Evolutionary conservation across 2,329 filamentous ascomycete species (phyloP).

Genomic region (Clarireedia paspali): DNA sequence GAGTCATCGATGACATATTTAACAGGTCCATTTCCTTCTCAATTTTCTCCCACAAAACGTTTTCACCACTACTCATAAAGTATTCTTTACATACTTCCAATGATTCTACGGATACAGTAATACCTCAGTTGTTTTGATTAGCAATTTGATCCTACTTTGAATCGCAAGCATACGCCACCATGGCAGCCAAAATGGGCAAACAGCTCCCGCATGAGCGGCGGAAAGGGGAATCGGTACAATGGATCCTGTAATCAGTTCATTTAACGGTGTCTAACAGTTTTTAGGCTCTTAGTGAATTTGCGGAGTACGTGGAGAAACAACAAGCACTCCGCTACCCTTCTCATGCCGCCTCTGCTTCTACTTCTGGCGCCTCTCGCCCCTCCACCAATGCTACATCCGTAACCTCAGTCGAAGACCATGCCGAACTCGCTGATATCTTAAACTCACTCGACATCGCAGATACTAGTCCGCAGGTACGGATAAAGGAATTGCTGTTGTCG

Average conservation of each 20-base stretch:
- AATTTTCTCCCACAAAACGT: too few species aligned
- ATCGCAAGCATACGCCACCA: background rate
- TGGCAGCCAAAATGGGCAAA: conserved; percentile 43
- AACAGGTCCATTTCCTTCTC: background rate
- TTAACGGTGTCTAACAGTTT: background rate
- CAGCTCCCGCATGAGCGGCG: conserved; percentile 72
- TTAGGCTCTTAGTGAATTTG: conserved; percentile 84
- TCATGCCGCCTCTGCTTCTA: conserved; percentile 6
- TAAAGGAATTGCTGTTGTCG: conserved; percentile 71
- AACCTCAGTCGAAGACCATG: conserved; percentile 53
- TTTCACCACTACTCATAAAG: background rate
- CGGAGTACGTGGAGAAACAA: conserved; percentile 94
- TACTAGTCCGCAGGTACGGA: conserved; percentile 53
- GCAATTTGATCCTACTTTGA: background rate
- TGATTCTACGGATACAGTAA: conserved; percentile 17
- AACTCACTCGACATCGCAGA: conserved; percentile 72
- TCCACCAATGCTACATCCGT: conserved; percentile 17
- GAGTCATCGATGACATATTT: conserved; percentile 10
- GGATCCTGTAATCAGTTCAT: background rate
- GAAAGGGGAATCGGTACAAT: conserved; percentile 73
- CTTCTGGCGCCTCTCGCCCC: conserved; percentile 8
- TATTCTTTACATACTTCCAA: background rate
- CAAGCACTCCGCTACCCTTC: conserved; percentile 63
- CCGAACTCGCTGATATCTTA: conserved; percentile 72
- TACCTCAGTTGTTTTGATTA: background rate